These are phyloP conservation scores for Macrolepiota albuminosa DNA, from an alignment of 768 basidiomycete species.

Conservation along the genomic window DNA sequence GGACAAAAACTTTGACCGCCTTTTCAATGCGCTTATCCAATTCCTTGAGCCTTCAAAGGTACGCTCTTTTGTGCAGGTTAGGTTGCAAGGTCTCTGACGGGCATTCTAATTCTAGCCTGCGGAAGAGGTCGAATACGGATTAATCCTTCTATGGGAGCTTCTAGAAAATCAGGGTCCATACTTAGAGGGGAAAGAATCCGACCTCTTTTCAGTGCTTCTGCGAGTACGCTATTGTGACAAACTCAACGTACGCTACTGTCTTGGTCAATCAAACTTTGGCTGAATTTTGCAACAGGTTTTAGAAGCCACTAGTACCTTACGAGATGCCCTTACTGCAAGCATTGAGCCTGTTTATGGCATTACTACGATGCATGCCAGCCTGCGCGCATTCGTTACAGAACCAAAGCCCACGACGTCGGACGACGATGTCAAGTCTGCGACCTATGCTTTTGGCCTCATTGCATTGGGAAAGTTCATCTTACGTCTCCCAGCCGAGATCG, in stretches of 20 bases:
- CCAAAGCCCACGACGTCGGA: constrained; percentile 38
- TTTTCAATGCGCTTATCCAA: constrained; percentile 61
- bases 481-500: constrained; percentile 74
- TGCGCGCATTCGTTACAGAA: constrained; percentile 60
- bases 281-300: constrained; percentile 48
- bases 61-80: constrained; percentile 15
- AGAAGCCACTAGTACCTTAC: constrained; percentile 78
- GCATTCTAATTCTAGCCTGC: constrained; percentile 46
- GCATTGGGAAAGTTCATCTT: constrained; percentile 81
- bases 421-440: constrained; percentile 52
- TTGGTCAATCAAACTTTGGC: not conserved
- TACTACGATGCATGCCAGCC: constrained; percentile 73
- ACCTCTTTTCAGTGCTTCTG: constrained; percentile 68
- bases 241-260: constrained; percentile 48
- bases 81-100: not conserved
- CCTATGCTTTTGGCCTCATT: constrained; percentile 80
- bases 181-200: constrained; percentile 77
- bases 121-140: constrained; percentile 68
- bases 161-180: constrained; percentile 67
- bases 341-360: constrained; percentile 83
- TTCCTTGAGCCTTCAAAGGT: constrained; percentile 66
- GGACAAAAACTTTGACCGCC: constrained; percentile 61
- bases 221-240: constrained; percentile 69
- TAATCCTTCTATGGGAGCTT: constrained; percentile 83
- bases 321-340: constrained; percentile 65